Conservation (phyloP, 345 rosid genomes). For the Atalantia buxifolia region DNA sequence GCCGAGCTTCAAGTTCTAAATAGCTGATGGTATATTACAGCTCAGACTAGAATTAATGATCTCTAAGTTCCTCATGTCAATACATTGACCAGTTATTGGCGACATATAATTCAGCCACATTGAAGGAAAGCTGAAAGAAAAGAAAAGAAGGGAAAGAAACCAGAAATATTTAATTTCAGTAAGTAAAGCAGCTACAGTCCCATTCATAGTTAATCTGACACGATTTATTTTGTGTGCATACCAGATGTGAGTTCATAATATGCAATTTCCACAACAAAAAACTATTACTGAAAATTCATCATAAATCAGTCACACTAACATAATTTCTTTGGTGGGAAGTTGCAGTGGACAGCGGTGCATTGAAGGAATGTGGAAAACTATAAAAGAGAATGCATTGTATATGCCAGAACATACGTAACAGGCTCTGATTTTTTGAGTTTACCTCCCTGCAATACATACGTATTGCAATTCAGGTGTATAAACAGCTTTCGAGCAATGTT, state of each 20-base stretch:
- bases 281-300: not conserved
- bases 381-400: not conserved
- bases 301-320: not conserved
- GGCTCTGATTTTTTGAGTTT: slow-evolving; percentile 11
- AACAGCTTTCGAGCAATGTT: slow-evolving; percentile 71
- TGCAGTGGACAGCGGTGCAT: not conserved
- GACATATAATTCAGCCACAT: too few species aligned
- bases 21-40: not conserved
- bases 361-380: not conserved
- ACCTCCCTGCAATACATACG: slow-evolving; percentile 95
- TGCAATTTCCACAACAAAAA: not conserved
- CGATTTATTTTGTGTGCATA: not conserved
- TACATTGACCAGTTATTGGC: not conserved
- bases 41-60: not conserved
- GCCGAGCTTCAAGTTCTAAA: not conserved
- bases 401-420: not conserved
- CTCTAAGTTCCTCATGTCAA: not conserved
- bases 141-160: not conserved
- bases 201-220: not conserved
- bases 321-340: not conserved
- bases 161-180: not conserved
- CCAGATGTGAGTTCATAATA: not conserved
- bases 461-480: slow-evolving; percentile 69
- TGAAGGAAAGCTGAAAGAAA: not conserved
- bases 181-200: not conserved